Evolutionary conservation across 257 asterid species (phyloP).

Genomic region (Avicennia marina): DNA sequence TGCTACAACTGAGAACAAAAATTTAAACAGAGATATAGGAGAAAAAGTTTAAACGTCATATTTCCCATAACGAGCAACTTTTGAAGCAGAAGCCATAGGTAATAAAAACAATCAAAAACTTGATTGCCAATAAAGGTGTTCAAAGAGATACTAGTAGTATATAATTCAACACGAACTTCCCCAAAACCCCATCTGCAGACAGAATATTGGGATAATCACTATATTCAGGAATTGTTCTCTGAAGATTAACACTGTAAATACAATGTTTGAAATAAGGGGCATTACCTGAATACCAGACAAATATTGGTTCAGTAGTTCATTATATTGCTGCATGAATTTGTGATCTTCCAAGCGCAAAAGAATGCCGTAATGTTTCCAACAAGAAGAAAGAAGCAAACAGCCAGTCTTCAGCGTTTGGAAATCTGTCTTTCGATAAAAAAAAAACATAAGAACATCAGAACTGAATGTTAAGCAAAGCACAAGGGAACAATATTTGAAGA

Average conservation of each 20-base stretch:
- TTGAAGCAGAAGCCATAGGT: neutral
- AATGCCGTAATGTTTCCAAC: slow-evolving; percentile 95
- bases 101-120: neutral
- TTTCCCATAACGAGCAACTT: slow-evolving; percentile 1
- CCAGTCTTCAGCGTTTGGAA: slow-evolving; percentile 54
- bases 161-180: neutral
- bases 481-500: slow-evolving; percentile 7
- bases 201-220: no score
- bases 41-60: neutral
- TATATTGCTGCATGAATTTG: slow-evolving; percentile 51
- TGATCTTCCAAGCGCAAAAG: slow-evolving; percentile 63
- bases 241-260: slow-evolving; percentile 6
- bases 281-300: slow-evolving; percentile 84
- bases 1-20: neutral
- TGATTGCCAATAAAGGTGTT: neutral
- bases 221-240: no score
- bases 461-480: slow-evolving; percentile 9
- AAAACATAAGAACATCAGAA: slow-evolving; percentile 22
- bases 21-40: no score
- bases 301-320: slow-evolving; percentile 65
- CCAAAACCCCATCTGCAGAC: no score
- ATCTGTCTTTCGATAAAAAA: slow-evolving; percentile 42
- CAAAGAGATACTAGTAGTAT: no score
- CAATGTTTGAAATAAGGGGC: slow-evolving; percentile 8
- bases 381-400: slow-evolving; percentile 72